These are phyloP conservation scores for Myxozyma neotropica DNA, from an alignment of 805 yeast genomes.

Conservation along the genomic window DNA sequence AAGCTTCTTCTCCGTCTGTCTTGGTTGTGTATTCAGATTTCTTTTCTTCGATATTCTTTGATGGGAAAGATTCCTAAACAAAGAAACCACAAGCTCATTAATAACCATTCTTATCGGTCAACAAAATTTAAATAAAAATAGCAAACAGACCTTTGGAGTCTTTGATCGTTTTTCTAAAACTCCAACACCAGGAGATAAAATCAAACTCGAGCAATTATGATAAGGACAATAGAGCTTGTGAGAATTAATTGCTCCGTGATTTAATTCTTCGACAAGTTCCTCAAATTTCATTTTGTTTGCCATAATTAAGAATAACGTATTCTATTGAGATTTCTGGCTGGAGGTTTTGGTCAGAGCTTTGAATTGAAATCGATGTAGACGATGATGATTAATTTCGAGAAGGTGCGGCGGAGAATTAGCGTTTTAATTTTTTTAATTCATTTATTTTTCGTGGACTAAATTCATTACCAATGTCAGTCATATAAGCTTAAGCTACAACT, in stretches of 20 bases:
- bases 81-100: neutral
- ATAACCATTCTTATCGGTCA: too few species aligned
- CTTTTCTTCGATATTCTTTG: neutral
- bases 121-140: too few species aligned
- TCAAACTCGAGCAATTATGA: conserved; percentile 19
- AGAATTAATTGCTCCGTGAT: conserved; percentile 17
- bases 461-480: too few species aligned
- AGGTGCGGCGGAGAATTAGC: too few species aligned
- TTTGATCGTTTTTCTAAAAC: conserved; percentile 6
- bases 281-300: neutral
- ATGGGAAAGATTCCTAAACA: neutral
- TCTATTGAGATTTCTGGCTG: too few species aligned
- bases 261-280: neutral
- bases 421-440: too few species aligned
- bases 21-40: neutral
- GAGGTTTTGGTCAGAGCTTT: too few species aligned
- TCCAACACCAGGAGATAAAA: conserved; percentile 26
- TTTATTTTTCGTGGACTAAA: too few species aligned
- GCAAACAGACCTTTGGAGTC: conserved; percentile 22
- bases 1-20: neutral
- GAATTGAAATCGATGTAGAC: too few species aligned
- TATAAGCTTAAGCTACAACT: too few species aligned
- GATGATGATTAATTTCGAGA: too few species aligned
- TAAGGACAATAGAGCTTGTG: conserved; percentile 26
- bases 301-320: too few species aligned